phyloP scores from a whole-genome alignment of 768 basidiomycete genomes.

The Psilocybe azurescens region DNA sequence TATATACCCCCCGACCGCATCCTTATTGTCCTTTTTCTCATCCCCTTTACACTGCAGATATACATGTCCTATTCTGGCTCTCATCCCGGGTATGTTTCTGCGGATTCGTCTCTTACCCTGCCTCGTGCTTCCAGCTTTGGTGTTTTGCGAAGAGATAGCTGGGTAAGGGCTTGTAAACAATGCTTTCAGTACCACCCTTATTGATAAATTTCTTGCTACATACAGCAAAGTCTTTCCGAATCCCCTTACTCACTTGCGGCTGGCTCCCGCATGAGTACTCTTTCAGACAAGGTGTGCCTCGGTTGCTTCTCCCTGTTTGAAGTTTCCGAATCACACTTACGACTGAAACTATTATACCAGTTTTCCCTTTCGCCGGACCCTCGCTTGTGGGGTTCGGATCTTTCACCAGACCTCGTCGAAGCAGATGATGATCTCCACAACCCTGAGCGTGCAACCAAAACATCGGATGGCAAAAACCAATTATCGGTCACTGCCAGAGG shows the following conservation, averaged over 20 bases:
- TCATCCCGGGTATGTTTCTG: conserved; percentile 34
- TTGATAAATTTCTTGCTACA: background rate
- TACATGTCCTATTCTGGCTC: conserved; percentile 36
- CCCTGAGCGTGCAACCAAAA: conserved; percentile 46
- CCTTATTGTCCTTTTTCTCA: conserved; percentile 18
- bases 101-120: conserved; percentile 36
- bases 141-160: conserved; percentile 46
- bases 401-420: conserved; percentile 60
- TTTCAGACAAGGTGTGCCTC: conserved; percentile 49
- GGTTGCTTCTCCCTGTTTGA: background rate
- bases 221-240: conserved; percentile 40
- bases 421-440: conserved; percentile 78
- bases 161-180: conserved; percentile 29
- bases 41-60: conserved; percentile 7
- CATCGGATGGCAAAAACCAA: conserved; percentile 36
- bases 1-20: conserved; percentile 8
- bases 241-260: conserved; percentile 50
- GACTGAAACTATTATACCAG: conserved; percentile 34
- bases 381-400: conserved; percentile 65
- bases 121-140: conserved; percentile 38
- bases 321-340: background rate
- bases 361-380: conserved; percentile 72
- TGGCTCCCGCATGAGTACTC: conserved; percentile 43
- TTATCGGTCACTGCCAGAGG: conserved; percentile 64
- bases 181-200: background rate